phyloP scores from a whole-genome alignment of 2,329 filamentous ascomycete species.

The Dactylellina leptospora region DNA sequence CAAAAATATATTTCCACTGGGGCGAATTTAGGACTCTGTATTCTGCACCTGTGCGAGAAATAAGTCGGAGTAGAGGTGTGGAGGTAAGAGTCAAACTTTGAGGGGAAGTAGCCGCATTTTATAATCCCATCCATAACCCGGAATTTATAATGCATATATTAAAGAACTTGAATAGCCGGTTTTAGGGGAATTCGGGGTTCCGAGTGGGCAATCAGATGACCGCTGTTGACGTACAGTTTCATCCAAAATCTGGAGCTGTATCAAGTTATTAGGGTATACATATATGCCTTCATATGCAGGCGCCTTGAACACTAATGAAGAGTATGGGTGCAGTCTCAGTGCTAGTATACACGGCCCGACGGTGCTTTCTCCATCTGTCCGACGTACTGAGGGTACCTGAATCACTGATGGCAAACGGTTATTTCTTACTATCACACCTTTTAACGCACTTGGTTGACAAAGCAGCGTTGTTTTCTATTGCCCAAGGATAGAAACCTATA shows the following conservation, averaged over 20 bases:
- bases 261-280: conserved; percentile 5
- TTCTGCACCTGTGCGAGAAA: conserved; percentile 3
- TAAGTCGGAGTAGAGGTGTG: conserved; percentile 8
- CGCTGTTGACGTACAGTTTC: conserved; percentile 22
- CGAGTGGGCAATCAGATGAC: conserved; percentile 18
- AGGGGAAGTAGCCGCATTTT: conserved; percentile 24
- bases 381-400: no score
- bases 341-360: conserved; percentile 42
- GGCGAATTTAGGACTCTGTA: no score
- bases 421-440: no score
- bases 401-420: no score
- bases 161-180: conserved; percentile 30
- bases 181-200: background rate
- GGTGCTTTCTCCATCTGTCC: conserved; percentile 38
- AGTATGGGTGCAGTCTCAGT: conserved; percentile 11
- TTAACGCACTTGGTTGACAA: conserved; percentile 5
- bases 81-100: conserved; percentile 9
- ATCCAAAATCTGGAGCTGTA: conserved; percentile 22
- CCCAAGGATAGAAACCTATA: no score
- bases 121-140: conserved; percentile 19
- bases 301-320: conserved; percentile 7
- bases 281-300: background rate
- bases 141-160: conserved; percentile 25
- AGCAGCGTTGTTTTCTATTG: no score
- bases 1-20: no score